Conservation (phyloP, 1,284 basidiomycete species). For the Irpex sp. region DNA sequence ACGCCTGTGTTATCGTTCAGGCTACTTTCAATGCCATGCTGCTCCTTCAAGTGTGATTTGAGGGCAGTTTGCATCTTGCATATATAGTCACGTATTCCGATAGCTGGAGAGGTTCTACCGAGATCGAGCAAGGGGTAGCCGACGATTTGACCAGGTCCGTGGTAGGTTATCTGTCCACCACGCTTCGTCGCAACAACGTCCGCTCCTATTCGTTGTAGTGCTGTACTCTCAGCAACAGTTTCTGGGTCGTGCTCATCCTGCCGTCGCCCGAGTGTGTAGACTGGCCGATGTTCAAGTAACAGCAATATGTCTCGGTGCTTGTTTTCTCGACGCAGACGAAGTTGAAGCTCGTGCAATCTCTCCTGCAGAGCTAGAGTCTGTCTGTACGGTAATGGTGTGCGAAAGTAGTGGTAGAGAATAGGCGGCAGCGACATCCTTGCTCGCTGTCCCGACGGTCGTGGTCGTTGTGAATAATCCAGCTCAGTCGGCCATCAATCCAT, state of each 20-base stretch:
- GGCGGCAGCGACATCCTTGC: slow-evolving; percentile 44
- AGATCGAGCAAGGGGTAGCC: slow-evolving; percentile 95
- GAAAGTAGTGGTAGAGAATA: slow-evolving; percentile 77
- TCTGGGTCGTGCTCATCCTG: slow-evolving; percentile 57
- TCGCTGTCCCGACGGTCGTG: background rate
- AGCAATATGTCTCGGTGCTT: slow-evolving; percentile 65
- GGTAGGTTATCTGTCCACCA: slow-evolving; percentile 95
- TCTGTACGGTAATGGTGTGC: slow-evolving; percentile 66
- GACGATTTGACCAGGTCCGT: slow-evolving; percentile 96
- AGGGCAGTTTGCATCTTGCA: slow-evolving; percentile 66
- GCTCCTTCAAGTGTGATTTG: slow-evolving; percentile 51
- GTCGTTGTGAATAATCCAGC: background rate
- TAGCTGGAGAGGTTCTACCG: slow-evolving; percentile 37
- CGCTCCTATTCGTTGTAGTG: slow-evolving; percentile 76
- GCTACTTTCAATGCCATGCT: slow-evolving; percentile 49
- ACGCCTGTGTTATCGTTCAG: slow-evolving; percentile 75
- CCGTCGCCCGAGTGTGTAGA: slow-evolving; percentile 90
- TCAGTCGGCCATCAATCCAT: background rate
- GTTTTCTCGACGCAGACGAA: slow-evolving; percentile 42
- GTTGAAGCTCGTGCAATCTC: slow-evolving; percentile 59
- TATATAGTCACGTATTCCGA: slow-evolving; percentile 70
- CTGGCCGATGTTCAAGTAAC: slow-evolving; percentile 84
- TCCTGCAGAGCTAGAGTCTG: slow-evolving; percentile 72
- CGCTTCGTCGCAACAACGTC: slow-evolving; percentile 84
- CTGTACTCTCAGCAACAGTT: slow-evolving; percentile 59